Conservation (phyloP, 2,329 filamentous ascomycete genomes). For the Aspergillus cejpii region DNA sequence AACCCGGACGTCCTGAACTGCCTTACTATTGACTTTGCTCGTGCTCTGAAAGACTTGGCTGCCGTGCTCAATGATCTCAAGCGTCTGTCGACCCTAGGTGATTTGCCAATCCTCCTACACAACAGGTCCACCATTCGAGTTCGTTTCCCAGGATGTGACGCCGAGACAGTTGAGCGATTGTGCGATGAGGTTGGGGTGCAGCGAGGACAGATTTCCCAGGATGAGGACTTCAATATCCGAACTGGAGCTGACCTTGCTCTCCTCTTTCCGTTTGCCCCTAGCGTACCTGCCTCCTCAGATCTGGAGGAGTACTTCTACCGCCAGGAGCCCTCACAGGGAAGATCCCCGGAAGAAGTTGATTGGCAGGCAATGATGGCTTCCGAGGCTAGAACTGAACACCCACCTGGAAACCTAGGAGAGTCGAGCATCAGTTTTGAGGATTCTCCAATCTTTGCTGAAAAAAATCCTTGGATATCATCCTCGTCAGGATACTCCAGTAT, state of each 20-base stretch:
- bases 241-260: slow-evolving; percentile 67
- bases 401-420: slow-evolving; percentile 18
- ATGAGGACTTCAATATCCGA: slow-evolving; percentile 63
- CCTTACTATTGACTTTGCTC: slow-evolving; percentile 79
- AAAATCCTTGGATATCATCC: slow-evolving; percentile 50
- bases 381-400: slow-evolving; percentile 20
- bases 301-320: slow-evolving; percentile 39
- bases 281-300: slow-evolving; percentile 42
- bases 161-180: slow-evolving; percentile 69
- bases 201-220: slow-evolving; percentile 71
- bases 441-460: slow-evolving; percentile 38
- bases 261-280: slow-evolving; percentile 78
- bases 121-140: slow-evolving; percentile 63
- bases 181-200: slow-evolving; percentile 83
- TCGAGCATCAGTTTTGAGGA: slow-evolving; percentile 37
- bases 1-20: slow-evolving; percentile 79
- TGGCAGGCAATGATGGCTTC: slow-evolving; percentile 55
- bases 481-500: slow-evolving; percentile 54
- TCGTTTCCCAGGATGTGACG: slow-evolving; percentile 86
- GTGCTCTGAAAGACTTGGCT: slow-evolving; percentile 75
- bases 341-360: slow-evolving; percentile 42
- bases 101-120: slow-evolving; percentile 72
- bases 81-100: slow-evolving; percentile 67
- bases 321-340: slow-evolving; percentile 30
- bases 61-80: slow-evolving; percentile 74